These are phyloP conservation scores for Exophiala viscosa DNA, from an alignment of 2,329 filamentous ascomycete species.

Conservation along the genomic window DNA sequence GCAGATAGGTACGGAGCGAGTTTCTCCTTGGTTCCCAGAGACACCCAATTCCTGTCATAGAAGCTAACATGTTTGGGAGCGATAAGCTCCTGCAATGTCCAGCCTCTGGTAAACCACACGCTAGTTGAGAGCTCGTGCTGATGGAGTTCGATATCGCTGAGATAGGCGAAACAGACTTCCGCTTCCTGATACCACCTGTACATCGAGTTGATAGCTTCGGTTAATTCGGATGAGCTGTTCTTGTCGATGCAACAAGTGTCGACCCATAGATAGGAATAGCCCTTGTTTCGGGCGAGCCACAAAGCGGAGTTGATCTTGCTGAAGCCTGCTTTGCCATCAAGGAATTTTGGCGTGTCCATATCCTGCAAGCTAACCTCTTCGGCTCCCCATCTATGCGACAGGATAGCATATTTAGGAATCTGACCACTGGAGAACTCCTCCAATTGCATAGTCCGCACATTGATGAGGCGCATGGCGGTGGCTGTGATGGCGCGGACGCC, in stretches of 20 bases:
- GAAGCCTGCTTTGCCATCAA: conserved; percentile 24
- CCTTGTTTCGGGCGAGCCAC: conserved; percentile 28
- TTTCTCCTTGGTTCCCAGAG: conserved; percentile 18
- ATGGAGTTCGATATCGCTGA: conserved; percentile 28
- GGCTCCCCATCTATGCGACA: conserved; percentile 29
- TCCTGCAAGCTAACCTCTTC: conserved; percentile 29
- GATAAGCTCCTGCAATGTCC: conserved; percentile 32
- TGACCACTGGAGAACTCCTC: conserved; percentile 17
- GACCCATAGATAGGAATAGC: conserved; percentile 35
- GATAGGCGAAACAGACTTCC: conserved; percentile 35
- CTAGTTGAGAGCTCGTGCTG: conserved; percentile 27
- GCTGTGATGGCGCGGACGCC: not conserved
- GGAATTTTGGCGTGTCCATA: conserved; percentile 6
- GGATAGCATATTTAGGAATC: conserved; percentile 27
- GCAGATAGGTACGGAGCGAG: conserved; percentile 23
- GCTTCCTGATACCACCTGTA: conserved; percentile 36
- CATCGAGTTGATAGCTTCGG: conserved; percentile 34
- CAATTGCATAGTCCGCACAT: conserved; percentile 19
- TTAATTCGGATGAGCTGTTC: conserved; percentile 34
- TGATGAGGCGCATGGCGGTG: conserved; percentile 24
- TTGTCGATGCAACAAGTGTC: conserved; percentile 43
- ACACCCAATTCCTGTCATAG: conserved; percentile 18
- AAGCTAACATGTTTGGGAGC: conserved; percentile 29
- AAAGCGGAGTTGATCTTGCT: conserved; percentile 29
- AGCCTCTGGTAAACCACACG: conserved; percentile 31